Base-by-base conservation (phyloP, 2,329 filamentous ascomycete species). In the Ophiocordyceps camponoti-rufipedis region DNA sequence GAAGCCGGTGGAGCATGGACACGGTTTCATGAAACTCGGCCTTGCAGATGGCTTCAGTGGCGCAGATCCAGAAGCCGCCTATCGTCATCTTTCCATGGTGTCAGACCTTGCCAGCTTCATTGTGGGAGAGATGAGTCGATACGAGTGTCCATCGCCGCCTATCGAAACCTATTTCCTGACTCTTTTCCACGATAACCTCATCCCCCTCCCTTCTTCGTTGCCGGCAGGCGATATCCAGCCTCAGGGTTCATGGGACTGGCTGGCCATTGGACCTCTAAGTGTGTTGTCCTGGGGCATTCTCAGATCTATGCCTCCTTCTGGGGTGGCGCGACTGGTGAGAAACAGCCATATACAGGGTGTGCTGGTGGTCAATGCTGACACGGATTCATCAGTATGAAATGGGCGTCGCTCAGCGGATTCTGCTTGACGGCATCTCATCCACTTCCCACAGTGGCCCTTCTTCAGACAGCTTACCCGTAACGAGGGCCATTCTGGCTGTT, bases 261-360 rank as follows among this genome's bases (percentile, higher is more conserved):
- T 64, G 29, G 52, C 54, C 28, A 48, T 51, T 2, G 54, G 55
- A 12, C 52, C 51, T 9, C 48, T 61, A 1, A 64, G 60, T 41
- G 48, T 59, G 5, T 53, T 68, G n/a, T 60, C 59, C 6, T 54
- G 64, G n/a, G 59, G 64, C 8, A 56, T 68, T 19, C 47, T 68
- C 13, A 58, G 63, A 43, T 54, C 60, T 1, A 53, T 68, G 5
- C 56, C 57, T 6, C 58, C 62, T 2, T 52, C 56, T 3, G 51
- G 55, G 28, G 54, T 67, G 29, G 51, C 56, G 10, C 54, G 55
- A 29, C 52, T 67, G 31, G 62, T 66, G 54, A 49, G 63, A 51
- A 12, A 3, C 11, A 23, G 4, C 6, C 33, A 9, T 28, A 16
- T 28, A 5, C 18, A 16, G 1, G 16, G 38, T 14, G 35, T 16